A percentile compares a stretch with the other conserved stretches of the same genome.
These are phyloP conservation scores for Collybia mongolica DNA, from an alignment of 768 basidiomycete species.

Conservation along the genomic window DNA sequence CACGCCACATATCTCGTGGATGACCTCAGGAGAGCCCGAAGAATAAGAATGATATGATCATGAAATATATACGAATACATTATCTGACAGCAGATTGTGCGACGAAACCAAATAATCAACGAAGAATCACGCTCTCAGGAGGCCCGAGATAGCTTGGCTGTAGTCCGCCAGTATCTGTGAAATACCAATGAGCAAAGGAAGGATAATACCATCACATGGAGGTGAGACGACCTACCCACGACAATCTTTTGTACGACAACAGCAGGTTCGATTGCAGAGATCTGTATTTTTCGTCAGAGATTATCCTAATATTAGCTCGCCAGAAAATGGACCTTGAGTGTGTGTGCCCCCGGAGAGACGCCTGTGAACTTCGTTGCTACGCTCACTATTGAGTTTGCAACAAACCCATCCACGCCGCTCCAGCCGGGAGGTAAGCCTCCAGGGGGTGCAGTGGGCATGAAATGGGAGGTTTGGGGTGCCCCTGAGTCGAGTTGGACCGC, in stretches of 20 bases:
- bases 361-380: constrained; percentile 38
- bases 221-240: constrained; percentile 40
- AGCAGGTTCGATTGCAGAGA: constrained; percentile 58
- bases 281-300: constrained; percentile 19
- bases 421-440: constrained; percentile 46
- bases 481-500: constrained; percentile 50
- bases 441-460: constrained; percentile 44
- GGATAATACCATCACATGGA: neutral
- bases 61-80: no score
- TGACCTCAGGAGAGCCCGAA: no score
- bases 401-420: constrained; percentile 50
- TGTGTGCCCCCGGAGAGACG: constrained; percentile 52
- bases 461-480: constrained; percentile 39
- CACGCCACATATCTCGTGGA: no score
- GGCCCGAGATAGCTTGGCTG: constrained; percentile 60
- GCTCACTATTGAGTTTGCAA: constrained; percentile 48
- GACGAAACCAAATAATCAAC: neutral
- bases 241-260: constrained; percentile 63
- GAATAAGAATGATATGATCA: no score
- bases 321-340: constrained; percentile 45
- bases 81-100: no score
- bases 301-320: neutral
- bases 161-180: constrained; percentile 54
- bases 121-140: constrained; percentile 47
- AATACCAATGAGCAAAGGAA: constrained; percentile 3